Percentiles rank a stretch among this genome's conserved stretches.
These are phyloP conservation scores for Exophiala aquamarina DNA, from an alignment of 2,329 filamentous ascomycete genomes.

Conservation along the genomic window DNA sequence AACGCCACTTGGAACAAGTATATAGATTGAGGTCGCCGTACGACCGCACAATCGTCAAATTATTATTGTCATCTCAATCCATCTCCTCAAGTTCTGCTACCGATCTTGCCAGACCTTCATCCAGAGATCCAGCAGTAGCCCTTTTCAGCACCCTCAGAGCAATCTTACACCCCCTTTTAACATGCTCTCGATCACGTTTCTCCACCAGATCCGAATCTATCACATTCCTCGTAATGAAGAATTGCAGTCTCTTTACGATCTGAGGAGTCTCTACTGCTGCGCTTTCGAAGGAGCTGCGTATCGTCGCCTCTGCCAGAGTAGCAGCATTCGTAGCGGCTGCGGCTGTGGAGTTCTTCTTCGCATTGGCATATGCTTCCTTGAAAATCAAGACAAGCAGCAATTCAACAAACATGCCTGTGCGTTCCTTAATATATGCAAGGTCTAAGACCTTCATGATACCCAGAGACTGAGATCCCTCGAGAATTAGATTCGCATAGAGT, in stretches of 20 bases:
- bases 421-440: constrained; percentile 72
- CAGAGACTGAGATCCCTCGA: constrained; percentile 60
- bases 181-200: constrained; percentile 10
- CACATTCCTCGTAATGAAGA: constrained; percentile 75
- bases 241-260: constrained; percentile 72
- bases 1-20: no score
- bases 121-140: background rate
- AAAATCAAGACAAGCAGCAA: constrained; percentile 75
- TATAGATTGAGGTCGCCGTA: no score
- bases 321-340: no score
- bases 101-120: no score
- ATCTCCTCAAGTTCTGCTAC: no score
- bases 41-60: no score
- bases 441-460: constrained; percentile 65
- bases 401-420: constrained; percentile 77
- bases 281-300: constrained; percentile 66
- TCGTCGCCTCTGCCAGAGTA: constrained; percentile 47
- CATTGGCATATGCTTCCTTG: constrained; percentile 57
- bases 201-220: constrained; percentile 58
- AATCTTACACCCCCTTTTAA: constrained; percentile 43
- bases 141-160: constrained; percentile 34
- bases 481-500: constrained; percentile 63
- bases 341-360: constrained; percentile 29
- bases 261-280: constrained; percentile 61
- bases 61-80: no score